phyloP scores from a whole-genome alignment of 257 asterid genomes.

The Solanum boliviense region DNA sequence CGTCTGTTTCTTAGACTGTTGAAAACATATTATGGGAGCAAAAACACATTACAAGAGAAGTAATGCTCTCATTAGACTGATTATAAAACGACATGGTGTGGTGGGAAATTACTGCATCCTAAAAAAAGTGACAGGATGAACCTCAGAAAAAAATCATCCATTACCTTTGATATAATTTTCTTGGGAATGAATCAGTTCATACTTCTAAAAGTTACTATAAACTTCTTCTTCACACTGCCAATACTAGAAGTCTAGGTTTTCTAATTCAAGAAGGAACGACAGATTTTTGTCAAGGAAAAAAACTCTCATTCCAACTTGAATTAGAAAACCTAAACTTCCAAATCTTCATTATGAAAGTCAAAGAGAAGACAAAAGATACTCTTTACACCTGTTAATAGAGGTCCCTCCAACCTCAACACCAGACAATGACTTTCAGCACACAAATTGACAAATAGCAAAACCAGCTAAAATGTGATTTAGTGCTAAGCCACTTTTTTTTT shows the following conservation, averaged over 20 bases:
- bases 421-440: background rate
- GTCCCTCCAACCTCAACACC: background rate
- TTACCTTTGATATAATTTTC: background rate
- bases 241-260: background rate
- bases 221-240: background rate
- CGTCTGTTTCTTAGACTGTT: background rate
- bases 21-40: background rate
- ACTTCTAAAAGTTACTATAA: background rate
- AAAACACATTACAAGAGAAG: background rate
- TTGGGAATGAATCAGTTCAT: background rate
- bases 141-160: background rate
- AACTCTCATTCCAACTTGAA: background rate
- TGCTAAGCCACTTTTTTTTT: background rate
- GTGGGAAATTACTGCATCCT: background rate
- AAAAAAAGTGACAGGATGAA: background rate
- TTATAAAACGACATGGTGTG: background rate
- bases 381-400: background rate
- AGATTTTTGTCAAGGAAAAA: background rate
- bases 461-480: background rate
- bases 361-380: background rate
- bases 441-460: background rate
- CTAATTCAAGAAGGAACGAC: background rate
- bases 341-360: background rate
- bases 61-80: background rate
- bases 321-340: background rate